Conservation (phyloP, 805 yeast genomes). For the Candida broadrunensis region DNA sequence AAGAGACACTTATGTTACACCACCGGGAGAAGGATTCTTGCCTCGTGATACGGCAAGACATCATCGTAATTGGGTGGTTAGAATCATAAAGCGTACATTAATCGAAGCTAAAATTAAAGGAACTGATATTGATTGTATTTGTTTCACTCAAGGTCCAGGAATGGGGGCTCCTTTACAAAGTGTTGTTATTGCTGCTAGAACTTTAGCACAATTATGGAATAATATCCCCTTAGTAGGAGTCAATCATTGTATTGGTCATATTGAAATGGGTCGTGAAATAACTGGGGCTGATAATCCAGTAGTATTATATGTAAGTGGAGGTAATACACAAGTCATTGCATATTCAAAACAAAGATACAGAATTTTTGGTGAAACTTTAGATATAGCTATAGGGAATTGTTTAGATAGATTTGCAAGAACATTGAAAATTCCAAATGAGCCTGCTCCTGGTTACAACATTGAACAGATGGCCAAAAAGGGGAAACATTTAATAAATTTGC, state of each 20-base stretch:
- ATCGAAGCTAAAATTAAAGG: constrained; percentile 53
- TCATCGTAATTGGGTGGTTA: constrained; percentile 90
- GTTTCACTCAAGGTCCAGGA: constrained; percentile 98
- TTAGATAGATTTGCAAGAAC: constrained; percentile 94
- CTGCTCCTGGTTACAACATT: constrained; percentile 96
- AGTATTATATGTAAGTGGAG: constrained; percentile 95
- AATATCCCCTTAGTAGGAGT: constrained; percentile 86
- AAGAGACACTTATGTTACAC: constrained; percentile 91
- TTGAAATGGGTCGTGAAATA: constrained; percentile 98
- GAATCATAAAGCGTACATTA: constrained; percentile 67
- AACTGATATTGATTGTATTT: constrained; percentile 67
- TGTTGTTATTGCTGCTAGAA: constrained; percentile 89
- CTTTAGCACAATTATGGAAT: constrained; percentile 71
- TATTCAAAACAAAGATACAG: constrained; percentile 90
- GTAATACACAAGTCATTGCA: constrained; percentile 97
- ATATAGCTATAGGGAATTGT: constrained; percentile 97
- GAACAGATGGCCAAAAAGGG: constrained; percentile 87
- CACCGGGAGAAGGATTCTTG: constrained; percentile 97
- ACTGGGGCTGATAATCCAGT: constrained; percentile 98
- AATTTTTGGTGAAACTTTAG: constrained; percentile 98
- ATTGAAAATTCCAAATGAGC: constrained; percentile 82
- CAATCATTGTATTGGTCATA: constrained; percentile 96
- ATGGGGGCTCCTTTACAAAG: constrained; percentile 98
- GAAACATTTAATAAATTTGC: constrained; percentile 64
- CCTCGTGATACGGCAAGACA: constrained; percentile 97